phyloP scores from a whole-genome alignment of 345 rosid species.

The Triadica sebifera region DNA sequence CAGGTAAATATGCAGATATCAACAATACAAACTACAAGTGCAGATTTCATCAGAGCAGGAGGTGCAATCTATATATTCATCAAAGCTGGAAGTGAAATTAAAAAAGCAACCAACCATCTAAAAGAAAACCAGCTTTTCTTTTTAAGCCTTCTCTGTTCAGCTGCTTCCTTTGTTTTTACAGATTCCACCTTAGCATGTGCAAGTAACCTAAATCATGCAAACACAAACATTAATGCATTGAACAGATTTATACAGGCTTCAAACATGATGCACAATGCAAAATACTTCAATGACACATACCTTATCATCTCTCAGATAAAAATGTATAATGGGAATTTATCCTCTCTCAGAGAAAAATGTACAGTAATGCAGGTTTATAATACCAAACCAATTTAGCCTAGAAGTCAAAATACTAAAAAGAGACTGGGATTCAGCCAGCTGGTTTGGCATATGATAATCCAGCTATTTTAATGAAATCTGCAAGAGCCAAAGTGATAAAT shows the following conservation, averaged over 20 bases:
- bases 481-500: not conserved
- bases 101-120: slow-evolving; percentile 55
- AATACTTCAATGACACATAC: not conserved
- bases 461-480: not conserved
- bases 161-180: slow-evolving; percentile 87
- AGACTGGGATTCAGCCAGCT: too few species aligned
- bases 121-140: slow-evolving; percentile 91
- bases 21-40: not conserved
- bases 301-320: not conserved
- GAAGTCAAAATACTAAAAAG: not conserved
- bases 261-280: not conserved
- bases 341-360: too few species aligned
- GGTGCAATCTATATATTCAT: too few species aligned
- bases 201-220: slow-evolving; percentile 61
- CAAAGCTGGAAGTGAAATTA: not conserved
- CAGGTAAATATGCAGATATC: slow-evolving; percentile 16
- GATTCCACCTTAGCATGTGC: slow-evolving; percentile 99
- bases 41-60: not conserved
- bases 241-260: not conserved
- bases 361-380: not conserved
- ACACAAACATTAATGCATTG: not conserved
- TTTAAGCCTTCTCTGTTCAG: slow-evolving; percentile 71
- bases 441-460: too few species aligned
- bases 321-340: not conserved
- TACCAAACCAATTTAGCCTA: not conserved